Evolutionary conservation across 139 green algal species (phyloP), one percentile per base, ranked within the genome.

Genomic region (Microglena sp.): DNA sequence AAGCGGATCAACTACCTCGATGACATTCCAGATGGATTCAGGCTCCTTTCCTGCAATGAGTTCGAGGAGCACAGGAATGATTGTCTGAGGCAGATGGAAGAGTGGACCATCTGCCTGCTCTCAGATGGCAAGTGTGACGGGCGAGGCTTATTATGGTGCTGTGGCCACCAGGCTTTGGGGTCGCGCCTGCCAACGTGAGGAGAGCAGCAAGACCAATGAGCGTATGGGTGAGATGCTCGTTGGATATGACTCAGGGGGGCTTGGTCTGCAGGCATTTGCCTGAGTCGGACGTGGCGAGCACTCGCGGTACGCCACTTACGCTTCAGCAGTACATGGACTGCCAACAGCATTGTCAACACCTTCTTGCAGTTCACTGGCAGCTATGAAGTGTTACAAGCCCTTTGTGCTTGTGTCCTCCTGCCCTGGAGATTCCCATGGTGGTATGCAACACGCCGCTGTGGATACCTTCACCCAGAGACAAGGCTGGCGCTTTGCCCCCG

Each of bases 81-180:
- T 5, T n/a, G 15, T 5, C 55, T 40, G 6, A 36, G 26, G 27
- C 24, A 8, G 15, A 62, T 62, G 55, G 55, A 35, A 15, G 11
- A n/a, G 6, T 62, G 55, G 55, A 30, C 8, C 29, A 62, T 62
- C 11, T 35, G 8, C 11, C 26, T 62, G 55, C 30, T 62, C 6
- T 8, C 55, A 62, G 55, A 62, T 62, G 55, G 55, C 22, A 62
- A 62, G 30, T 62, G 55, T 21, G 55, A 62, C 30, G 55, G 55
- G 28, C 36, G 6, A 30, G 55, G 55, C n/a, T n/a, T n/a, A n/a
- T n/a, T n/a, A n/a, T n/a, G 55, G 55, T 4, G 55, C 11, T 21
- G 43, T 45, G 30, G 55, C 55, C 6, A 33, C 8, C 26, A 8
- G 55, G 5, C n/a, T n/a, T n/a, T n/a, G n/a, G n/a, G n/a, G n/a